Evolutionary conservation across 495 filamentous ascomycete species (phyloP), one percentile per base, ranked within the genome.

Genomic region (Oleoguttula mirabilis): DNA sequence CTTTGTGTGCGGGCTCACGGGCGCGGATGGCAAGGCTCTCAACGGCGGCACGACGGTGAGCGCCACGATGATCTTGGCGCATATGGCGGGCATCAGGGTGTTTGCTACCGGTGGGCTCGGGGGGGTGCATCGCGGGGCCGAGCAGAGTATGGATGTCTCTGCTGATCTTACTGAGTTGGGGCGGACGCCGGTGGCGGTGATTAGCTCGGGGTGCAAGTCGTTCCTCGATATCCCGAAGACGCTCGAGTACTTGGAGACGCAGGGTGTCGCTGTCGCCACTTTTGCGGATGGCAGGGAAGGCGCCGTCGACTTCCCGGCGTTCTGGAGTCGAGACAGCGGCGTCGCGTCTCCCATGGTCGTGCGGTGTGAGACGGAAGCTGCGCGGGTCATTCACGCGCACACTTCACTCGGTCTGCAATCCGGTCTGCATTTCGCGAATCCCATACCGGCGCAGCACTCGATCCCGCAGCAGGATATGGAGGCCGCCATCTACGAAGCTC

Each of bases 111-210:
- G 77, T 35, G 74, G 79, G 10, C 62, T 80, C 48, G 87, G 90
- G 44, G 90, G 90, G 36, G 90, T 98, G n/a, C 90, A 98, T 59
- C 72, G 86, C 17, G 90, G 84, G 34, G 88, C 73, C 12, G 80
- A 94, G 59, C 70, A 68, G 41, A 82, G 80, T 0, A 80, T 94
- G 76, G 90, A 98, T 57, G 77, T 96, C 36, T 94, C 87, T 45
- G 90, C 90, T 21, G 90, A 98, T 62, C 68, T 98, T 40, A 94
- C 84, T 3, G 90, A 98, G 64, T 73, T 98, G 22, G 86, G 88
- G n/a, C 71, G 87, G 21, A 98, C 90, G 3, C 72, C 83, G 8
- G 77, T 98, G 31, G 79, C 88, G 20, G 88, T 98, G 7, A 69
- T 96, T 21, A 82, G 80, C 58, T 83, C 81, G 41, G 90, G 90